Evolutionary conservation across 495 filamentous ascomycete genomes (phyloP), one percentile per base, ranked within the genome.

Genomic region (Aspergillus campestris): DNA sequence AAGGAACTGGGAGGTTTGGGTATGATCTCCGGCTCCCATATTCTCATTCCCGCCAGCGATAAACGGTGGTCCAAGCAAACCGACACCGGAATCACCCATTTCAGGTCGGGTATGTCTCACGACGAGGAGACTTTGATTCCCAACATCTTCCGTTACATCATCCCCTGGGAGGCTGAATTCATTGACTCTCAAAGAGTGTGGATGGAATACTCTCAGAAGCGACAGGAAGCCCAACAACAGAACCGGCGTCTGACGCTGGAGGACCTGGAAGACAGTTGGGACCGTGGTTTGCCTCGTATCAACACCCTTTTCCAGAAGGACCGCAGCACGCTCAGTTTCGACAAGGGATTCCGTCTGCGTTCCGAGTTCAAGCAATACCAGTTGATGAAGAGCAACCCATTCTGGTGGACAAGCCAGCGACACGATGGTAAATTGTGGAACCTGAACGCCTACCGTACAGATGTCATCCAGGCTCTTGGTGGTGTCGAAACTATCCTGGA

Each of bases 271-370:
- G 94, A 99, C 64, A 95, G 89, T 67, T 99, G 94, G 94, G 94
- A 99, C 62, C 86, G 94, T 50, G 94, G 94, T 68, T 73, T 99
- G 48, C 94, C 94, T 9, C 88, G 94, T 69, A 99, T 99, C 69
- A 99, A 99, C 62, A 99, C 94, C 0, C 77, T 99, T 8, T 99
- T 99, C 80, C 94, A 99, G 65, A 99, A 99, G 64, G 94, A 99
- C 56, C 79, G 94, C 52, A 95, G 89, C 65, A 99, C 94, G 0
- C 74, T 99, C 47, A 94, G 87, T 58, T 99, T 99, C 60, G 94
- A 99, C 71, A 99, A 99, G 69, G 94, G 94, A 35, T 97, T 96
- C 80, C 85, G 94, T 53, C 82, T 92, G 27, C 77, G 94, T 31
- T 88, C 90, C 24, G 94, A 99, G 70, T 99, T 97, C 74, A 99